Percentiles rank a stretch among this genome's conserved stretches.
Conservation (phyloP, 1,284 basidiomycete genomes). For the Amylostereum chailletii region DNA sequence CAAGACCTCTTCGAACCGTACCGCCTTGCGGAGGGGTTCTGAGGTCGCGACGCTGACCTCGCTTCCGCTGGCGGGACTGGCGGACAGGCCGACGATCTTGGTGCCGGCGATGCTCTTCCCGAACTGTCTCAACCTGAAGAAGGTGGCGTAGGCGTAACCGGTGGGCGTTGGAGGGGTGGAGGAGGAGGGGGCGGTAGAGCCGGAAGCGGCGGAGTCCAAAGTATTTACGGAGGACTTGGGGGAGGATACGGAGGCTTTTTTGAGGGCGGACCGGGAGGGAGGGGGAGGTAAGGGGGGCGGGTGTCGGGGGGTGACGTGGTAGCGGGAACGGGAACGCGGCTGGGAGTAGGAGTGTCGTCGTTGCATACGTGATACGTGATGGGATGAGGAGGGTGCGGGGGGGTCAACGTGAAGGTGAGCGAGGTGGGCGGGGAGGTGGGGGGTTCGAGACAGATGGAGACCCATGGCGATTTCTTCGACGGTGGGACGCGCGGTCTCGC, state of each 20-base stretch:
- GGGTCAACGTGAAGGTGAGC: conserved; percentile 8
- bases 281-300: neutral
- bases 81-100: neutral
- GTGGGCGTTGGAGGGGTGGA: neutral
- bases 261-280: neutral
- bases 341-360: neutral
- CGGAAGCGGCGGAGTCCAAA: neutral
- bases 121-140: neutral
- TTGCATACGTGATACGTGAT: neutral
- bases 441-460: conserved; percentile 63
- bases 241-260: neutral
- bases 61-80: neutral
- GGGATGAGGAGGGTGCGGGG: neutral
- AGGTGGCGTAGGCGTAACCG: neutral
- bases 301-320: neutral
- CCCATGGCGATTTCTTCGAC: conserved; percentile 72
- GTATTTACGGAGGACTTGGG: neutral
- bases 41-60: neutral
- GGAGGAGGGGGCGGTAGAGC: neutral
- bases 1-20: neutral
- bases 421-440: conserved; percentile 37
- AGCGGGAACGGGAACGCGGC: neutral
- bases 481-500: conserved; percentile 29
- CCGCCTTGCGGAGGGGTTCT: conserved; percentile 1
- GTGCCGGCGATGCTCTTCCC: neutral